A percentile compares a stretch with the other conserved stretches of the same genome.
Conservation (phyloP, 1,139 yeast genomes). For the Yamadazyma pseudoaaseri region DNA sequence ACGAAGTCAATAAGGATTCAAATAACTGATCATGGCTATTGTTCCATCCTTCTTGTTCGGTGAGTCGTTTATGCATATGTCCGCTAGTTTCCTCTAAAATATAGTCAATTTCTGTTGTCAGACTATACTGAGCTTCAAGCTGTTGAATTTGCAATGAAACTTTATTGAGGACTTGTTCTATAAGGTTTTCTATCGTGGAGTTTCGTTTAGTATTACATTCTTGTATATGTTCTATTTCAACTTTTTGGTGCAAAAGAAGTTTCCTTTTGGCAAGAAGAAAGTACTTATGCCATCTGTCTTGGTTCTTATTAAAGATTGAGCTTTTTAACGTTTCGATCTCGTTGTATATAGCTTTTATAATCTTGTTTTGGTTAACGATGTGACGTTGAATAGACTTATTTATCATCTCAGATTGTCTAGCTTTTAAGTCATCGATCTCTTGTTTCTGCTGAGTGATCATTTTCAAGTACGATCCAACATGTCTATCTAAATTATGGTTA, state of each 20-base stretch:
- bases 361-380: constrained; percentile 28
- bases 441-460: constrained; percentile 81
- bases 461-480: constrained; percentile 82
- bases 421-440: constrained; percentile 70
- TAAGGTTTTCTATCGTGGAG: constrained; percentile 15
- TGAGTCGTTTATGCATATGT: constrained; percentile 42
- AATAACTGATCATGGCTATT: constrained; percentile 40
- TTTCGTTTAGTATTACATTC: neutral
- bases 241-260: constrained; percentile 43
- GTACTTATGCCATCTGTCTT: constrained; percentile 46
- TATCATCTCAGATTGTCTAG: constrained; percentile 48
- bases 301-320: constrained; percentile 39
- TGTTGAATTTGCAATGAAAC: constrained; percentile 44
- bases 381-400: constrained; percentile 32
- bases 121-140: constrained; percentile 49
- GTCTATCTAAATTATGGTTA: constrained; percentile 74
- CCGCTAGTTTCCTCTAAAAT: constrained; percentile 42
- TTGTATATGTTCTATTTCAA: constrained; percentile 28
- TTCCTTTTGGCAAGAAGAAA: constrained; percentile 60
- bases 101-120: constrained; percentile 51
- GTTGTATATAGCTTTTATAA: constrained; percentile 38
- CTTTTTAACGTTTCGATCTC: constrained; percentile 36
- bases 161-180: constrained; percentile 28
- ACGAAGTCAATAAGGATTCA: constrained; percentile 36
- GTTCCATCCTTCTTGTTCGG: constrained; percentile 58